A percentile compares a stretch with the other conserved stretches of the same genome.
These are phyloP conservation scores for Globisporangium yorkense DNA, from an alignment of 352 stramenopile species.

Conservation along the genomic window DNA sequence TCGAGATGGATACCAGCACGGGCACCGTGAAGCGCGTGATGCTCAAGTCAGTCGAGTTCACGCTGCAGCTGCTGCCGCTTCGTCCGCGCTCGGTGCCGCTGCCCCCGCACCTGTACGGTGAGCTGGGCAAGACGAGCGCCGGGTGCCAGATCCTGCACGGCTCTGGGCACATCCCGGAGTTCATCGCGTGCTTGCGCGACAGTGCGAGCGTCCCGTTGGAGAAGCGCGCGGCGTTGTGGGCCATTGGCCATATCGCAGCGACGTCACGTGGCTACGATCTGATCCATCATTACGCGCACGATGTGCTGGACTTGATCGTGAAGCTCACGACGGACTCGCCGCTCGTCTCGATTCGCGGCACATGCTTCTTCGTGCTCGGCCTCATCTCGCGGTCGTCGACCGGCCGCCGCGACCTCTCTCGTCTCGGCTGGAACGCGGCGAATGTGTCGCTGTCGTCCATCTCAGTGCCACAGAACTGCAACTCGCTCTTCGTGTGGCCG, in stretches of 20 bases:
- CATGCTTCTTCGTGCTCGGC: conserved; percentile 83
- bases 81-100: conserved; percentile 74
- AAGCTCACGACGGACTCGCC: conserved; percentile 79
- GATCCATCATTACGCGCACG: conserved; percentile 71
- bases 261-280: conserved; percentile 77
- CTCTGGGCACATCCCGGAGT: conserved; percentile 79
- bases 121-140: conserved; percentile 78
- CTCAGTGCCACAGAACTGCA: conserved; percentile 73
- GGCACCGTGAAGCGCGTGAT: conserved; percentile 66
- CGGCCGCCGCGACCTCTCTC: conserved; percentile 56
- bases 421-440: conserved; percentile 73
- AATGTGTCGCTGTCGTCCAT: conserved; percentile 72
- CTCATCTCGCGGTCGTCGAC: conserved; percentile 62
- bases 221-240: conserved; percentile 81
- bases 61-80: conserved; percentile 73
- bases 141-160: conserved; percentile 77
- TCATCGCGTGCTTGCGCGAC: conserved; percentile 76
- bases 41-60: conserved; percentile 90
- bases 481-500: conserved; percentile 79
- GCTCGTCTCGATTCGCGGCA: conserved; percentile 80
- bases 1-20: conserved; percentile 72
- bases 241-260: conserved; percentile 74
- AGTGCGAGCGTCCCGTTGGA: conserved; percentile 77
- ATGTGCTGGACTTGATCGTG: conserved; percentile 84
- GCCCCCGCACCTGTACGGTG: conserved; percentile 79